Evolutionary conservation across 345 rosid genomes (phyloP).

Genomic region (Viola odorata): DNA sequence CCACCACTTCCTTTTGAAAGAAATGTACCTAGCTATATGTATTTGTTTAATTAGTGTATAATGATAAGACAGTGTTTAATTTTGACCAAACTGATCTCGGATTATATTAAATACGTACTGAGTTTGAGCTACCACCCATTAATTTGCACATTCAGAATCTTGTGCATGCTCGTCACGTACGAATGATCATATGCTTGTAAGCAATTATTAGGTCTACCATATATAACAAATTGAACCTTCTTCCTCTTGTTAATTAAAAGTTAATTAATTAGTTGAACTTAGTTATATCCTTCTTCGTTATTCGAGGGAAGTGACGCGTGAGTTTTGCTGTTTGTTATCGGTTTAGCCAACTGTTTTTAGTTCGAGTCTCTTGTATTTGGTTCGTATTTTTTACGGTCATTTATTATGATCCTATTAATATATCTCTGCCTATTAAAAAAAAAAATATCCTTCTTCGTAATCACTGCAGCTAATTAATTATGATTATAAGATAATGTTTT

Average conservation of each 20-base stretch:
- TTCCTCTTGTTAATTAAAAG: too few relatives aligned
- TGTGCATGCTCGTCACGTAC: constrained; percentile 35
- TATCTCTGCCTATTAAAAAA: too few relatives aligned
- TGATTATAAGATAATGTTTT: too few relatives aligned
- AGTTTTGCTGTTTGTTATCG: too few relatives aligned
- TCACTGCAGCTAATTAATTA: too few relatives aligned
- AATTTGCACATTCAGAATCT: not conserved
- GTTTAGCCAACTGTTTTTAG: too few relatives aligned
- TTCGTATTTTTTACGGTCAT: too few relatives aligned
- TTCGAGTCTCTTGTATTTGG: too few relatives aligned
- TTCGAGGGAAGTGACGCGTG: too few relatives aligned
- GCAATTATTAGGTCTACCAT: constrained; percentile 16
- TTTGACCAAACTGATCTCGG: constrained; percentile 18
- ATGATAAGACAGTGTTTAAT: constrained; percentile 30
- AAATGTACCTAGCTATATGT: not conserved
- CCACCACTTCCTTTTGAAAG: constrained; percentile 23
- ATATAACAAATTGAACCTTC: not conserved
- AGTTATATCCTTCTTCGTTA: constrained; percentile 1
- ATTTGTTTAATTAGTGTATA: constrained; percentile 14
- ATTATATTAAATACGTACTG: not conserved
- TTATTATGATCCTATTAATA: too few relatives aligned
- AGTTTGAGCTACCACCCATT: constrained; percentile 8
- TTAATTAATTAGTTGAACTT: not conserved
- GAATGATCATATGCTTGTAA: constrained; percentile 2
- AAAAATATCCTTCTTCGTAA: too few relatives aligned